phyloP scores from a whole-genome alignment of 2,329 filamentous ascomycete species.

The Talaromyces sp. region DNA sequence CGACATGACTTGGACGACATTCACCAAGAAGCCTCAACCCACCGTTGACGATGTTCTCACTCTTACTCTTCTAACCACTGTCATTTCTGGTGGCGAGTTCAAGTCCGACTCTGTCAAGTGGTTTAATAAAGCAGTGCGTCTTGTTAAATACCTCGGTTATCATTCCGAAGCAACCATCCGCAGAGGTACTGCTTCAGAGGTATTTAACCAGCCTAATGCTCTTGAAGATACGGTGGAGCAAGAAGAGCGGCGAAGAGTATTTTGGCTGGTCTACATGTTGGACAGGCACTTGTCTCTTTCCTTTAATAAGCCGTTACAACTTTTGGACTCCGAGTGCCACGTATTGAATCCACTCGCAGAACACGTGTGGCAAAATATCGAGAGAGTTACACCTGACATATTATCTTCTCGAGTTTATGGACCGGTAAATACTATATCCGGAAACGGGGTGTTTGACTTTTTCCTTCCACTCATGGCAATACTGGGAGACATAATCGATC shows the following conservation, averaged over 20 bases:
- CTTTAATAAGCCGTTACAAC: conserved; percentile 41
- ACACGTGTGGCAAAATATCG: not conserved
- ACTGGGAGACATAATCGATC: conserved; percentile 46
- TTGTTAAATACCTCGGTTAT: conserved; percentile 36
- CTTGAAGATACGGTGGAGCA: conserved; percentile 38
- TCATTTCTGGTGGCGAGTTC: conserved; percentile 45
- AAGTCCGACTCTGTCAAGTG: conserved; percentile 46
- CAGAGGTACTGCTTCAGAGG: conserved; percentile 12
- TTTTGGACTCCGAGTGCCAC: conserved; percentile 45
- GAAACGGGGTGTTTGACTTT: conserved; percentile 46
- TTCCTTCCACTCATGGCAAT: conserved; percentile 48
- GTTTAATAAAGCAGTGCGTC: conserved; percentile 41
- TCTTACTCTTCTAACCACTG: conserved; percentile 42
- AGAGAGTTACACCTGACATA: not conserved
- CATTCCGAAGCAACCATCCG: conserved; percentile 34
- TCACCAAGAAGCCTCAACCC: conserved; percentile 14
- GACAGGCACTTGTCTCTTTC: conserved; percentile 46
- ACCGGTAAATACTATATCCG: conserved; percentile 31
- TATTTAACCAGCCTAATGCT: not conserved
- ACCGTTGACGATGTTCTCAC: conserved; percentile 41
- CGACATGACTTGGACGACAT: not conserved
- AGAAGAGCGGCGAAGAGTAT: conserved; percentile 45
- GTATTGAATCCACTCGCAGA: conserved; percentile 23
- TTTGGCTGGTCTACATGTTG: conserved; percentile 46
- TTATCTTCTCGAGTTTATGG: conserved; percentile 22